Base-by-base conservation (phyloP, 176 grass and related monocot genomes). In the Cymbopogon citratus region DNA sequence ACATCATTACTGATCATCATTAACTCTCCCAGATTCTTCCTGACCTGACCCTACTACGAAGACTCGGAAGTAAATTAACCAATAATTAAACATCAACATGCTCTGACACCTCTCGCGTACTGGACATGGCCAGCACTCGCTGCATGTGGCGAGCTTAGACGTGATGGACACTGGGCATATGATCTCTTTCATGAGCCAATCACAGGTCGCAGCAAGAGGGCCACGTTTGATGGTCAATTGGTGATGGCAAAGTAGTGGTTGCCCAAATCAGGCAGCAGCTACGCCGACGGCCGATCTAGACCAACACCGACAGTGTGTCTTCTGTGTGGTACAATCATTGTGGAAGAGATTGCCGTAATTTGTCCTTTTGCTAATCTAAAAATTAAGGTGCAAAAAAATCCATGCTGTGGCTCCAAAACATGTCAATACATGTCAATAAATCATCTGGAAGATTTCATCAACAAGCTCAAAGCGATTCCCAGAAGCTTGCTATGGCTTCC, bases 211-310 rank as follows among this genome's bases (percentile, higher is more conserved):
- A 19, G 23, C 51, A 19, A 3, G 66, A 57, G 16, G 45, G 29
- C 36, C 13, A 6, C 2, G n/a, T 13, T 19, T 28, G 25, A 64
- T 79, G 54, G 59, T 52, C 59, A 44, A 65, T 46, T 12, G 25
- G 35, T 48, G 14, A 24, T 82, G 80, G 56, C 80, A 73, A 48
- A 63, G 33, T 39, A 12, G 34, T 43, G 31, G 16, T 56, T 56
- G 81, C 72, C 62, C 38, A 76, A 56, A 67, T 18, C 23, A 40
- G 23, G 31, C 34, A 10, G 33, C 45, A 24, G 23, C 45, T 62
- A n/a, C n/a, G n/a, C n/a, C n/a, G n/a, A n/a, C n/a, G 31, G 56
- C 60, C 45, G 45, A 86, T 80, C 77, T 67, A 24, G 46, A 81
- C 70, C 69, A 6, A 12, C 16, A 33, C 1, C 26, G 40, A 66